Evolutionary conservation across 108 stramenopile species (phyloP).

Genomic region (Asterionellopsis glacialis): DNA sequence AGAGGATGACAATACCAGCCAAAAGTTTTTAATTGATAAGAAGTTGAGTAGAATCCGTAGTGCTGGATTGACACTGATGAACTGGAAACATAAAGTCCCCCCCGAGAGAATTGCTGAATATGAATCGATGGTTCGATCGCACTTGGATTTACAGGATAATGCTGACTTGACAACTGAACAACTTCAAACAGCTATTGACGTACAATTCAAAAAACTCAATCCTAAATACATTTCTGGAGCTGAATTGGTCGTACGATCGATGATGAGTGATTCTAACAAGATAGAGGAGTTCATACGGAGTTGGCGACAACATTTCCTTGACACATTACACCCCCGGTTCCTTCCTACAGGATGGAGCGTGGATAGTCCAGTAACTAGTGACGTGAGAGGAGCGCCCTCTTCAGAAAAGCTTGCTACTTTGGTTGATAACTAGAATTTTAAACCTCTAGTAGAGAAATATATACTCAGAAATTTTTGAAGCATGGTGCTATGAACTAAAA

Average conservation of each 20-base stretch:
- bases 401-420: too few relatives aligned
- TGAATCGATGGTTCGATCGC: conserved; percentile 10
- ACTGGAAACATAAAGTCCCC: conserved; percentile 49
- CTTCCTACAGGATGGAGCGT: conserved; percentile 74
- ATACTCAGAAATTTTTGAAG: too few relatives aligned
- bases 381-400: not conserved
- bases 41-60: conserved; percentile 42
- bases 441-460: too few relatives aligned
- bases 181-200: conserved; percentile 37
- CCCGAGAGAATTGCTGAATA: conserved; percentile 25
- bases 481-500: too few relatives aligned
- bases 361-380: conserved; percentile 55
- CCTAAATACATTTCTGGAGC: conserved; percentile 58
- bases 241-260: conserved; percentile 37
- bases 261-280: conserved; percentile 21
- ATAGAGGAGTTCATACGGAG: conserved; percentile 53
- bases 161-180: conserved; percentile 26
- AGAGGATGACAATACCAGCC: conserved; percentile 11
- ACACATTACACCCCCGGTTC: conserved; percentile 45
- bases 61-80: conserved; percentile 49
- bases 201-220: conserved; percentile 53
- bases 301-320: conserved; percentile 69
- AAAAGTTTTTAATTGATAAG: conserved; percentile 10
- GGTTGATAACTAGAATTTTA: too few relatives aligned
- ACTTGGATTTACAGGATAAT: conserved; percentile 8